phyloP scores from a whole-genome alignment of 78 protist genomes.

The Mastigamoeba balamuthi region DNA sequence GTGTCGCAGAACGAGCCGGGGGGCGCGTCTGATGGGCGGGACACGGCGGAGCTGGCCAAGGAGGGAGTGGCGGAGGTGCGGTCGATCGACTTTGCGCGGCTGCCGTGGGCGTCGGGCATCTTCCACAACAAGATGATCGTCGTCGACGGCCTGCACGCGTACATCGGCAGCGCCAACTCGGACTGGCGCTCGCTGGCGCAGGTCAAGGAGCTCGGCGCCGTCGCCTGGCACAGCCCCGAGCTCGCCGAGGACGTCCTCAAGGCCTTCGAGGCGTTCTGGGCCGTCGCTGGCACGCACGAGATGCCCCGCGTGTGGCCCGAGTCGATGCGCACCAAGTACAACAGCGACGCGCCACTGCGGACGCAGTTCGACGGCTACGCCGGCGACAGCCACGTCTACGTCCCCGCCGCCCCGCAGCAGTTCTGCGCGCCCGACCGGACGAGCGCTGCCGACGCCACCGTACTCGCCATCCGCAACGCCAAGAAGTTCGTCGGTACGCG shows the following conservation, averaged over 20 bases:
- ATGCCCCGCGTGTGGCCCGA: conserved; percentile 34
- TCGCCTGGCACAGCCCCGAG: conserved; percentile 30
- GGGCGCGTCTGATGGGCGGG: background rate
- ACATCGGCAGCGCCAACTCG: conserved; percentile 45
- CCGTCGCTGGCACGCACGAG: background rate
- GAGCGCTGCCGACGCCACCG: conserved; percentile 43
- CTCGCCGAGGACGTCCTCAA: conserved; percentile 39
- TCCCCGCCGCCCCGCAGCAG: conserved; percentile 25
- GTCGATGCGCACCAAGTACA: conserved; percentile 5
- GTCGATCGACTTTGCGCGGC: conserved; percentile 11
- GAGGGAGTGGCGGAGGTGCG: conserved; percentile 36
- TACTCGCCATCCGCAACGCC: conserved; percentile 20
- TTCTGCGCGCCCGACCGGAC: conserved; percentile 21
- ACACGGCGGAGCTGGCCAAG: conserved; percentile 6
- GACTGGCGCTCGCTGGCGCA: conserved; percentile 77
- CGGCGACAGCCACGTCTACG: conserved; percentile 14
- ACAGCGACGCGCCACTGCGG: background rate
- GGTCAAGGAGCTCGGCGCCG: conserved; percentile 74
- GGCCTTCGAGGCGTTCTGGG: conserved; percentile 50
- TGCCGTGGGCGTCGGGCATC: conserved; percentile 27
- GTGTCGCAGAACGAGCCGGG: conserved; percentile 8
- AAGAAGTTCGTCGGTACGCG: conserved; percentile 12
- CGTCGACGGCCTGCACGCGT: conserved; percentile 8
- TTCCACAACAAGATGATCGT: conserved; percentile 34
- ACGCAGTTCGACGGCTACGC: conserved; percentile 9